Conservation (phyloP, 179 eudicot species). For the Drosera spatulata region DNA sequence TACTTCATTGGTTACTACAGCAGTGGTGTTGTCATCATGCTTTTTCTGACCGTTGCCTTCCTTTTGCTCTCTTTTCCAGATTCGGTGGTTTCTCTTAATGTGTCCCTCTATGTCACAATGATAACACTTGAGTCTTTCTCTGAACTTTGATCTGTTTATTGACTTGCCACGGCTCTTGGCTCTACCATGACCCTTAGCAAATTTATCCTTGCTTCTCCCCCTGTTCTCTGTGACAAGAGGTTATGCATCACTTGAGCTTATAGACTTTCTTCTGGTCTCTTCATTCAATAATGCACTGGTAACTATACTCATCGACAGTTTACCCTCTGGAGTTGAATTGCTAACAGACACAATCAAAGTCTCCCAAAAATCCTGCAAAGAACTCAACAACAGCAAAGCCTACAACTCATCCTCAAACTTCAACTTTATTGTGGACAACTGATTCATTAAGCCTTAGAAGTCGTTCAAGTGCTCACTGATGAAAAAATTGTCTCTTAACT, state of each 20-base stretch:
- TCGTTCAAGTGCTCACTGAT: not conserved
- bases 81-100: no score
- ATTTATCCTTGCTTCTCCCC: not conserved
- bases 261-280: not conserved
- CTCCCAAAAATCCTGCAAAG: not conserved
- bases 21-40: no score
- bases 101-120: no score
- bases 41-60: no score
- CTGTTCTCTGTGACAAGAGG: not conserved
- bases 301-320: not conserved
- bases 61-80: no score
- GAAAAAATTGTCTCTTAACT: not conserved
- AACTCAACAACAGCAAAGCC: not conserved
- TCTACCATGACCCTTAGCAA: no score
- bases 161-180: no score
- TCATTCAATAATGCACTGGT: not conserved
- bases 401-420: not conserved
- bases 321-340: not conserved
- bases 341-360: not conserved
- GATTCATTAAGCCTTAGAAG: not conserved
- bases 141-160: no score
- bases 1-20: no score
- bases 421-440: not conserved
- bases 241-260: not conserved
- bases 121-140: no score